These are phyloP conservation scores for Lasiosphaeria hispida DNA, from an alignment of 495 filamentous ascomycete genomes.

Conservation along the genomic window DNA sequence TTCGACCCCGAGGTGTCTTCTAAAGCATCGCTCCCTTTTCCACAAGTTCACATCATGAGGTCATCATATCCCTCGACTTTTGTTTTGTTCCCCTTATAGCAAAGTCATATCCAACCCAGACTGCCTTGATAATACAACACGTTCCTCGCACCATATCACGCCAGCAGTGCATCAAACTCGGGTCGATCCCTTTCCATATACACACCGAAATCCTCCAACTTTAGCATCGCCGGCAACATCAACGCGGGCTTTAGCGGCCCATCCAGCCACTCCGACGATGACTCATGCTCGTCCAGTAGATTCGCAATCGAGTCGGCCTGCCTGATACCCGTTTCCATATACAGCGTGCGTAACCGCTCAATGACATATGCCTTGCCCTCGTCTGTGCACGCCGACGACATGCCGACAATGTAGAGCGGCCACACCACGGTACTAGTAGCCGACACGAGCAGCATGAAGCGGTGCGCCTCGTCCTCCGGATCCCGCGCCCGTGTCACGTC, in stretches of 20 bases:
- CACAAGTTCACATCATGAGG: not conserved
- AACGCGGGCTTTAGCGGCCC: conserved; percentile 1
- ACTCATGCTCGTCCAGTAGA: conserved; percentile 30
- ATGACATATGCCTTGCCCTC: conserved; percentile 30
- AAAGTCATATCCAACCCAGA: not conserved
- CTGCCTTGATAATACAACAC: not conserved
- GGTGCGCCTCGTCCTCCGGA: conserved; percentile 27
- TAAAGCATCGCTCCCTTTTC: not conserved
- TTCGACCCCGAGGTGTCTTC: not conserved
- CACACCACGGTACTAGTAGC: conserved; percentile 38
- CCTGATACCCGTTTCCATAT: conserved; percentile 33
- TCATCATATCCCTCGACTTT: not conserved
- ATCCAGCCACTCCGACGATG: conserved; percentile 10
- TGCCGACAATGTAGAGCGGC: conserved; percentile 39
- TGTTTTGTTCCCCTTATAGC: not conserved
- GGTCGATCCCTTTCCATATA: no score
- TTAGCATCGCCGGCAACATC: not conserved
- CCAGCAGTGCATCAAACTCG: not conserved
- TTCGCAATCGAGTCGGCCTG: conserved; percentile 36
- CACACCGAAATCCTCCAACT: not conserved
- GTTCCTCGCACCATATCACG: not conserved
- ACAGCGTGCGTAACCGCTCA: conserved; percentile 31
- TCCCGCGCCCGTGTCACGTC: conserved; percentile 27
- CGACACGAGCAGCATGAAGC: conserved; percentile 37
- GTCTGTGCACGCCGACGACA: conserved; percentile 34